Evolutionary conservation across 139 green algal species (phyloP).

Genomic region (Deuterostichococcus epilithicus): DNA sequence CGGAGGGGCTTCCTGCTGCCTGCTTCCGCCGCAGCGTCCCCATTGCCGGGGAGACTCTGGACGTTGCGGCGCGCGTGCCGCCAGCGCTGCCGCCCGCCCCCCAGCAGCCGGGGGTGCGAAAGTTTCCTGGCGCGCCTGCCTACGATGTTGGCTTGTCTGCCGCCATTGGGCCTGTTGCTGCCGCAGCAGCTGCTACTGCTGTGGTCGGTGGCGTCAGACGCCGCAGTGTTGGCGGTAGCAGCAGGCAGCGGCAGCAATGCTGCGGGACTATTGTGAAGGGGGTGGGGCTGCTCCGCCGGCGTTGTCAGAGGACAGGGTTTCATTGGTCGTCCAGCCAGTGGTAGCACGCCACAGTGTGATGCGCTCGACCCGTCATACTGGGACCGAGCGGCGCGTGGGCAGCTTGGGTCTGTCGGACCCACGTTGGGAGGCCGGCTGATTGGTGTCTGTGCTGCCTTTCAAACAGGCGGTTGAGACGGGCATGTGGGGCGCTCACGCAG

Average conservation of each 20-base stretch:
- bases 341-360: too few relatives aligned
- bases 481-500: background rate
- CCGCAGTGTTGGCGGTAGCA: too few relatives aligned
- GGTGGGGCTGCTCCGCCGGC: too few relatives aligned
- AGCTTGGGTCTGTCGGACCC: background rate
- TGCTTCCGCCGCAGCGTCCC: background rate
- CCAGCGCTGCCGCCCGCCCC: background rate
- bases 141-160: background rate
- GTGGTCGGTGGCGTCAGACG: too few relatives aligned
- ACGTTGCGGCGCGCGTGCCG: background rate
- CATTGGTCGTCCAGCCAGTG: too few relatives aligned
- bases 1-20: conserved; percentile 1
- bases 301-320: too few relatives aligned
- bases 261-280: too few relatives aligned
- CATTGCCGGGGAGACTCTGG: background rate
- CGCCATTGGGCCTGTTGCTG: background rate
- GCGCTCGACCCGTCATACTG: background rate
- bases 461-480: background rate
- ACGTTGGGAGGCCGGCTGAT: background rate
- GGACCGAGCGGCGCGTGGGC: background rate
- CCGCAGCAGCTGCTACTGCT: background rate
- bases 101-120: background rate
- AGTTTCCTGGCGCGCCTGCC: background rate
- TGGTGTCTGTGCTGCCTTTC: background rate
- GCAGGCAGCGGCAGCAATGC: too few relatives aligned